Evolutionary conservation across 1,284 basidiomycete genomes (phyloP).

Genomic region (Meira nashicola): DNA sequence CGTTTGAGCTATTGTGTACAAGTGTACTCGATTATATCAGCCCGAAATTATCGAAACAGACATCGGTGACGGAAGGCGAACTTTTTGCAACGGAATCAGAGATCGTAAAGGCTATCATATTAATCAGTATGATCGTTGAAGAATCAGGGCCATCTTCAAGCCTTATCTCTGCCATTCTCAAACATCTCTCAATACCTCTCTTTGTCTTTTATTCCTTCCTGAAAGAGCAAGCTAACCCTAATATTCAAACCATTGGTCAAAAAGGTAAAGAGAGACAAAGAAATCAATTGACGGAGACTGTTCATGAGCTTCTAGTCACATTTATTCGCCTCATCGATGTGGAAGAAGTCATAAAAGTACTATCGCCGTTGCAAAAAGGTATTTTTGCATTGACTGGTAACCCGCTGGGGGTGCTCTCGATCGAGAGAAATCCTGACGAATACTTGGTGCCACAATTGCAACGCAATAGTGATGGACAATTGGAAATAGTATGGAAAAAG

Average conservation of each 20-base stretch:
- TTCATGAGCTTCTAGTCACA: conserved; percentile 26
- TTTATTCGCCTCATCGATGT: conserved; percentile 35
- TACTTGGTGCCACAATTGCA: neutral
- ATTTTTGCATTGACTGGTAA: neutral
- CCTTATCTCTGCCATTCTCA: conserved; percentile 31
- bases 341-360: conserved; percentile 12
- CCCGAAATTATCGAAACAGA: too few relatives aligned
- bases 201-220: conserved; percentile 22
- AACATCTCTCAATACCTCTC: conserved; percentile 28
- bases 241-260: neutral
- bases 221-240: neutral
- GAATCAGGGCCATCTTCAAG: conserved; percentile 43
- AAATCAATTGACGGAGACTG: neutral
- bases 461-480: neutral
- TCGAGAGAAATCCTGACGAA: neutral
- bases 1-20: neutral
- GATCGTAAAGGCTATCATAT: too few relatives aligned
- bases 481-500: neutral
- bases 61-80: too few relatives aligned
- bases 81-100: too few relatives aligned
- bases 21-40: neutral
- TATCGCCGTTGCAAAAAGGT: neutral
- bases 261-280: neutral
- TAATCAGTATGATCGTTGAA: conserved; percentile 16
- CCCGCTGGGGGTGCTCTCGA: neutral